Evolutionary conservation across 2,329 filamentous ascomycete species (phyloP).

Genomic region (Mollisiaceae sp.): DNA sequence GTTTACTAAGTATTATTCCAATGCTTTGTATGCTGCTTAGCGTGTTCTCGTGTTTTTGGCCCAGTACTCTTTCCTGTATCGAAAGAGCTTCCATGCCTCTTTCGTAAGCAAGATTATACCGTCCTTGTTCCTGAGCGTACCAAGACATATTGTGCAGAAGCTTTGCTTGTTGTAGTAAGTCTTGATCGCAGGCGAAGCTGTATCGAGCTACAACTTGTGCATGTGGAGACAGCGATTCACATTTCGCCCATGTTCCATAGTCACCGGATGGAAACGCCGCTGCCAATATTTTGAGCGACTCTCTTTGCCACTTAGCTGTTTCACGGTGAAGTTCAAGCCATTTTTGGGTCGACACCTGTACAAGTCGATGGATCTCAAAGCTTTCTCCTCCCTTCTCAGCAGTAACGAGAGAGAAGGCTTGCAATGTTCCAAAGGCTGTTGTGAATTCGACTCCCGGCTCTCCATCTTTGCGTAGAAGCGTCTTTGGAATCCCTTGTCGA

Average conservation of each 20-base stretch:
- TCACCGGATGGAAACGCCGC: constrained; percentile 21
- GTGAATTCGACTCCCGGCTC: constrained; percentile 42
- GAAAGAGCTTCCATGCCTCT: too few species aligned
- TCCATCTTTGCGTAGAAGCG: constrained; percentile 40
- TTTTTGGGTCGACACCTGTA: constrained; percentile 18
- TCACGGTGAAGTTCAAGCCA: constrained; percentile 10
- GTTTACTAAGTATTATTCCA: too few species aligned
- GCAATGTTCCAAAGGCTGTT: constrained; percentile 19
- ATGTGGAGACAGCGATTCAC: constrained; percentile 18
- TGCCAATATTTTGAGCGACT: constrained; percentile 16
- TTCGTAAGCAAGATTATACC: constrained; percentile 15
- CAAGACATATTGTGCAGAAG: constrained; percentile 6
- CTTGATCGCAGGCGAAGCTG: neutral
- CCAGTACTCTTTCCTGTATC: too few species aligned
- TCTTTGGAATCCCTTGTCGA: constrained; percentile 33
- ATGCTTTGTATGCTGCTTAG: too few species aligned
- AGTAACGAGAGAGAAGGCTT: constrained; percentile 19
- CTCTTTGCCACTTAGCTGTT: neutral
- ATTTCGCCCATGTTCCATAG: constrained; percentile 19
- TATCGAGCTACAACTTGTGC: constrained; percentile 1
- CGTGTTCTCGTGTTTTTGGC: too few species aligned
- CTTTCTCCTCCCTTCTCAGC: neutral
- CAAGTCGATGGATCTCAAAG: constrained; percentile 27
- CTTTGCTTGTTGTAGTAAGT: constrained; percentile 2
- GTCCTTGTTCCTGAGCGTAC: constrained; percentile 27